Evolutionary conservation across 495 filamentous ascomycete species (phyloP).

Genomic region (Penicillium atrosanguineum): DNA sequence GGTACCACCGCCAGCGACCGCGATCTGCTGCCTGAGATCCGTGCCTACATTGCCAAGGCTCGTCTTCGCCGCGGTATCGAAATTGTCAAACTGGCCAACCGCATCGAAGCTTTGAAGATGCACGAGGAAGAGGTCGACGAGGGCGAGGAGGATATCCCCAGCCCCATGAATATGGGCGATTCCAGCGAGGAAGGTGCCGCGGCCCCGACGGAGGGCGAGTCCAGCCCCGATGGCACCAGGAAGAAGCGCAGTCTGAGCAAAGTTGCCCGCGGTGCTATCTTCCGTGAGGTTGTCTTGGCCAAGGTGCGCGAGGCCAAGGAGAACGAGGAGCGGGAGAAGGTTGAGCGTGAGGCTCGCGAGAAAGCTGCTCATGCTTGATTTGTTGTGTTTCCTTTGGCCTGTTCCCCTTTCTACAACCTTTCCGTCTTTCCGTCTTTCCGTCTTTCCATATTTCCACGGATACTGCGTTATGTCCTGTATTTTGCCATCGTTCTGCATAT

Average conservation of each 20-base stretch:
- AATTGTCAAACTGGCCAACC: constrained; percentile 93
- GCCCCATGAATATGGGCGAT: constrained; percentile 46
- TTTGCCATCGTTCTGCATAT: constrained; percentile 23
- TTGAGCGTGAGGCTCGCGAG: constrained; percentile 53
- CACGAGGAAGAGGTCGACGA: constrained; percentile 61
- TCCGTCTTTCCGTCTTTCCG: background rate
- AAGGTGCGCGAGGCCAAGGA: constrained; percentile 95
- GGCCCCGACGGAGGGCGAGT: constrained; percentile 4
- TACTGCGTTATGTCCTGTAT: constrained; percentile 13
- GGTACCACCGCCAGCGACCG: constrained; percentile 88
- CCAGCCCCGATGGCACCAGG: constrained; percentile 11
- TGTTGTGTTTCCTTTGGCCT: background rate
- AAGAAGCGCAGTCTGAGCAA: constrained; percentile 70
- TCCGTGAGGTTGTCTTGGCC: constrained; percentile 94
- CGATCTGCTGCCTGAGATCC: constrained; percentile 96
- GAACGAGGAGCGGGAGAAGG: constrained; percentile 68
- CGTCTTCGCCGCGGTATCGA: constrained; percentile 93
- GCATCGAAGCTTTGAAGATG: constrained; percentile 95
- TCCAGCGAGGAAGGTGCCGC: constrained; percentile 13
- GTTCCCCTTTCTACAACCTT: too few species aligned
- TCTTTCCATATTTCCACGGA: constrained; percentile 3
- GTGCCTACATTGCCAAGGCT: constrained; percentile 86
- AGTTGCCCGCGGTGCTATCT: constrained; percentile 85
- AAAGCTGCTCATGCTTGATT: constrained; percentile 33
- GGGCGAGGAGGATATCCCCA: constrained; percentile 72